Percentiles rank a stretch among this genome's conserved stretches.
phyloP scores from a whole-genome alignment of 2,329 filamentous ascomycete genomes.

The Talaromyces sp. region DNA sequence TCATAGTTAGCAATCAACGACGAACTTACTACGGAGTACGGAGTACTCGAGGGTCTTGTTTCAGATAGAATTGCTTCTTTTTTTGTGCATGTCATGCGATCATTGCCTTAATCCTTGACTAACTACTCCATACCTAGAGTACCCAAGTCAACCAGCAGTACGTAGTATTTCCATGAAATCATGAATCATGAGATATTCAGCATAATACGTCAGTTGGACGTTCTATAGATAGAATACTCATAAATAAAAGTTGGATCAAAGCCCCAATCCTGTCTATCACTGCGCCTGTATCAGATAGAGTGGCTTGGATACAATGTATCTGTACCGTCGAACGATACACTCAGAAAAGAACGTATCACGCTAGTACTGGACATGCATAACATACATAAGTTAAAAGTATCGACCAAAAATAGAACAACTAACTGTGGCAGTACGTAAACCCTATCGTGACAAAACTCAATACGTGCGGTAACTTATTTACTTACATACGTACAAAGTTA shows the following conservation, averaged over 20 bases:
- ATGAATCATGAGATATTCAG: background rate
- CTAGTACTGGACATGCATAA: background rate
- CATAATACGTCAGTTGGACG: background rate
- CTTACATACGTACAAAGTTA: too few species aligned
- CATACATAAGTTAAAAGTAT: background rate
- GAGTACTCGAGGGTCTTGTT: background rate
- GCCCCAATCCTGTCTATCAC: background rate
- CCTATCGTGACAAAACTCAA: background rate
- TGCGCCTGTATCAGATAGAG: background rate
- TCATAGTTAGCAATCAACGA: background rate
- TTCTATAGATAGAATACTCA: slow-evolving; percentile 5
- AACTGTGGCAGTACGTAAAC: background rate
- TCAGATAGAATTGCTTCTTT: background rate
- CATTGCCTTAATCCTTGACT: too few species aligned
- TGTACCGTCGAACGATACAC: background rate
- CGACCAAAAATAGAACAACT: background rate
- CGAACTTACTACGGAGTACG: background rate
- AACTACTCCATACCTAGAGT: too few species aligned
- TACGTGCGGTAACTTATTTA: too few species aligned
- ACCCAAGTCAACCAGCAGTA: too few species aligned
- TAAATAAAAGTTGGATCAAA: background rate
- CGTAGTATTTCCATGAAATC: background rate
- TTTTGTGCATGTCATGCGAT: background rate
- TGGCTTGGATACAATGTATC: background rate
- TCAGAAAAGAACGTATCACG: background rate